phyloP scores from a whole-genome alignment of 2,329 filamentous ascomycete species.

The Xylariales sp. region DNA sequence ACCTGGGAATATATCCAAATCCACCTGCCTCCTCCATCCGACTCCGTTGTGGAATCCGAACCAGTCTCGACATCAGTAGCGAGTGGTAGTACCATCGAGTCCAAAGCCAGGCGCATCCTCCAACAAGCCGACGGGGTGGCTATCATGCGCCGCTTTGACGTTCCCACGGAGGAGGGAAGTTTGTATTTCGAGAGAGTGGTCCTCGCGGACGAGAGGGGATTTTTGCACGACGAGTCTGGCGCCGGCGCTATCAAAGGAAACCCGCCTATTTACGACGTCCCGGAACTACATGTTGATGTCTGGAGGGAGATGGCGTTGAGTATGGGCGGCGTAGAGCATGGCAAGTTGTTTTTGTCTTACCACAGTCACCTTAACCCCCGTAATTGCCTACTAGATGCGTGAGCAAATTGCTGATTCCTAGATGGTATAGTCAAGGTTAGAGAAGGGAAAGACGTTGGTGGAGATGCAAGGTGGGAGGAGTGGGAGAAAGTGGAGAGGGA shows the following conservation, averaged over 20 bases:
- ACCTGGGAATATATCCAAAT: slow-evolving; percentile 40
- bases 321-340: slow-evolving; percentile 33
- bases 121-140: slow-evolving; percentile 36
- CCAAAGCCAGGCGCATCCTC: slow-evolving; percentile 29
- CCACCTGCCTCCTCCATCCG: slow-evolving; percentile 30
- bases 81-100: slow-evolving; percentile 9
- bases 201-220: slow-evolving; percentile 33
- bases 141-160: slow-evolving; percentile 32
- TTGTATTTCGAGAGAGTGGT: slow-evolving; percentile 32
- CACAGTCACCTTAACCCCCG: too few relatives aligned
- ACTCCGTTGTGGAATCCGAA: neutral
- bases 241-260: slow-evolving; percentile 34
- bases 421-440: slow-evolving; percentile 33
- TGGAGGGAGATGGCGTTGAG: slow-evolving; percentile 37
- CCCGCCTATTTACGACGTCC: slow-evolving; percentile 34
- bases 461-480: slow-evolving; percentile 32
- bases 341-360: slow-evolving; percentile 2
- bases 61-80: neutral
- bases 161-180: slow-evolving; percentile 13
- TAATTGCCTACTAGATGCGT: neutral
- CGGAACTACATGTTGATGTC: slow-evolving; percentile 34
- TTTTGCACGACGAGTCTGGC: slow-evolving; percentile 39
- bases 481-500: slow-evolving; percentile 35
- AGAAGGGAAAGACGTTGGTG: slow-evolving; percentile 32
- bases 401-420: slow-evolving; percentile 4